These are phyloP conservation scores for Botryotinia convoluta DNA, from an alignment of 2,329 filamentous ascomycete genomes.

Conservation along the genomic window DNA sequence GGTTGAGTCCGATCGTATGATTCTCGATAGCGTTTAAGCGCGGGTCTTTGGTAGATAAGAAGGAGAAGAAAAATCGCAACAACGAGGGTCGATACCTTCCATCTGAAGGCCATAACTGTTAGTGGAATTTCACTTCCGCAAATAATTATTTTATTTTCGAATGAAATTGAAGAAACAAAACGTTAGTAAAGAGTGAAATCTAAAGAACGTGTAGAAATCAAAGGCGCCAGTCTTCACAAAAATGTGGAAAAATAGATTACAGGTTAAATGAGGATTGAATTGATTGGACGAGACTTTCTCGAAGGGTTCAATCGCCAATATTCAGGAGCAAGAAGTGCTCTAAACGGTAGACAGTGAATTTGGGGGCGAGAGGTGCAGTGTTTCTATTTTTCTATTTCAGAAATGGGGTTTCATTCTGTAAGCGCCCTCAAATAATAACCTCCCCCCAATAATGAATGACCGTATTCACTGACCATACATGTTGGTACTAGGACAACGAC, in stretches of 20 bases:
- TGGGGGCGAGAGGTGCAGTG: neutral
- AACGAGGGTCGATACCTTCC: neutral
- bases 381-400: neutral
- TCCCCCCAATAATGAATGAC: neutral
- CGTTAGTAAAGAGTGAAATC: neutral
- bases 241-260: neutral
- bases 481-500: neutral
- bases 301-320: neutral
- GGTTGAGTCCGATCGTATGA: neutral
- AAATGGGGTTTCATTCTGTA: neutral
- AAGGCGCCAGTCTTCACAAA: neutral
- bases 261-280: neutral
- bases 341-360: neutral
- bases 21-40: neutral
- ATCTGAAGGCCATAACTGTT: conserved; percentile 8
- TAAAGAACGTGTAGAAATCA: neutral
- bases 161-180: neutral
- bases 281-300: neutral
- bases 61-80: conserved; percentile 7
- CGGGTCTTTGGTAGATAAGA: neutral
- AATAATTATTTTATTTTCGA: neutral
- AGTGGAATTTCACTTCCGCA: neutral
- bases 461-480: neutral
- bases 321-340: neutral
- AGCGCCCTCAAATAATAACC: neutral